Evolutionary conservation across 805 yeast species (phyloP).

Genomic region (Starmerella stellata): DNA sequence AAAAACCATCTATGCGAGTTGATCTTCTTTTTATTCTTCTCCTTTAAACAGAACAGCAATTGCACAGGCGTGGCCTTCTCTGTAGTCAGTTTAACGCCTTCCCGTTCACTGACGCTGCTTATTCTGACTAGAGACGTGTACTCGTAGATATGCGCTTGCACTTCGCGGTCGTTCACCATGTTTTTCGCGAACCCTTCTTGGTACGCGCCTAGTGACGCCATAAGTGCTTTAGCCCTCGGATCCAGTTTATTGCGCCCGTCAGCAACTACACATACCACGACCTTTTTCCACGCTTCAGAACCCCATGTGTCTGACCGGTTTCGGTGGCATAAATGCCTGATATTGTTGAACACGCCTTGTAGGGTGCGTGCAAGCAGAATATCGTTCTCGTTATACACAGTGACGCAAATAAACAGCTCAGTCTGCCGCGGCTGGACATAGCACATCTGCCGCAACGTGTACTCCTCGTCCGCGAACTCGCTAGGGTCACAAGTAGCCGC

Average conservation of each 20-base stretch:
- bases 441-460: constrained; percentile 66
- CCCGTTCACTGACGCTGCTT: constrained; percentile 38
- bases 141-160: constrained; percentile 77
- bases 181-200: constrained; percentile 94
- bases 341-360: constrained; percentile 79
- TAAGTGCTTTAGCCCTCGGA: constrained; percentile 57
- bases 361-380: constrained; percentile 64
- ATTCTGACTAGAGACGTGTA: constrained; percentile 86
- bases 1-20: constrained; percentile 96
- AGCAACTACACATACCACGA: constrained; percentile 73
- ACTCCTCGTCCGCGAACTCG: constrained; percentile 41
- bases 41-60: constrained; percentile 74
- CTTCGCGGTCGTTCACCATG: constrained; percentile 64
- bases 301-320: constrained; percentile 69
- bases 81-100: constrained; percentile 42
- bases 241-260: constrained; percentile 81
- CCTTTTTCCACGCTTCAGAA: constrained; percentile 84
- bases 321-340: constrained; percentile 51
- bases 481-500: constrained; percentile 88
- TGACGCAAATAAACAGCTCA: constrained; percentile 68
- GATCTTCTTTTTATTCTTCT: constrained; percentile 72
- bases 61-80: constrained; percentile 65
- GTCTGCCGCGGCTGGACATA: constrained; percentile 65
- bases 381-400: constrained; percentile 83
- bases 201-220: constrained; percentile 75